Percentiles rank a stretch among this genome's conserved stretches.
Conservation (phyloP, 2,329 filamentous ascomycete species). For the Berkeleyomyces basicola region DNA sequence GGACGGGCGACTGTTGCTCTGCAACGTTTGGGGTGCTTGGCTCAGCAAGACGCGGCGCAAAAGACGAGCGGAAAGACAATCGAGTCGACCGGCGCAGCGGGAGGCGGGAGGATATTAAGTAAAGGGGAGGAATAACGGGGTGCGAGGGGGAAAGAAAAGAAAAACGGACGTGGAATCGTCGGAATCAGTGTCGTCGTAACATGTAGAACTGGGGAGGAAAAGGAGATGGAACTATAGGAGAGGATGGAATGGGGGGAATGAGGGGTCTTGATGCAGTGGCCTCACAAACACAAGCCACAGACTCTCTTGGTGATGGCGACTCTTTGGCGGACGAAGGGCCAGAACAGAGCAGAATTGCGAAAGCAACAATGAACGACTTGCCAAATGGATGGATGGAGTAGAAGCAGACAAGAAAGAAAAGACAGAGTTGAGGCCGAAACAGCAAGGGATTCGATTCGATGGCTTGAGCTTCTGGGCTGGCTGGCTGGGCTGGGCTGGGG, state of each 20-base stretch:
- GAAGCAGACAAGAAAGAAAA: conserved; percentile 3
- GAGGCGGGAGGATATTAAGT: background rate
- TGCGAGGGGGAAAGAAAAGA: conserved; percentile 5
- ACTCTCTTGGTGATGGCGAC: background rate
- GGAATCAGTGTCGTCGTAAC: conserved; percentile 5
- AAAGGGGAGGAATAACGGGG: background rate
- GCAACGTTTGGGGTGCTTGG: background rate
- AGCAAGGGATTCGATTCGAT: background rate
- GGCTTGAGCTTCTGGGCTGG: background rate
- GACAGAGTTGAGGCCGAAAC: background rate
- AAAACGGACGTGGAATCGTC: conserved; percentile 6
- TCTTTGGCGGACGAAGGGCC: conserved; percentile 2
- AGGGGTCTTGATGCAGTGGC: too few relatives aligned
- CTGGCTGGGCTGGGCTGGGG: background rate
- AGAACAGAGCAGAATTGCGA: background rate
- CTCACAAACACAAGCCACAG: background rate
- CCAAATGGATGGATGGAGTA: background rate
- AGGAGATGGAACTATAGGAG: background rate
- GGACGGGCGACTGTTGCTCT: background rate
- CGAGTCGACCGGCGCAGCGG: background rate
- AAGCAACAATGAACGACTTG: background rate
- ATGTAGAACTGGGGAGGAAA: conserved; percentile 11
- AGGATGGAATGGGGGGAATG: too few relatives aligned
- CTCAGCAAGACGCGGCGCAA: conserved; percentile 2
- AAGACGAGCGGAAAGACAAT: background rate